Conservation (phyloP, 2,329 filamentous ascomycete species). For the Alternaria solani region DNA sequence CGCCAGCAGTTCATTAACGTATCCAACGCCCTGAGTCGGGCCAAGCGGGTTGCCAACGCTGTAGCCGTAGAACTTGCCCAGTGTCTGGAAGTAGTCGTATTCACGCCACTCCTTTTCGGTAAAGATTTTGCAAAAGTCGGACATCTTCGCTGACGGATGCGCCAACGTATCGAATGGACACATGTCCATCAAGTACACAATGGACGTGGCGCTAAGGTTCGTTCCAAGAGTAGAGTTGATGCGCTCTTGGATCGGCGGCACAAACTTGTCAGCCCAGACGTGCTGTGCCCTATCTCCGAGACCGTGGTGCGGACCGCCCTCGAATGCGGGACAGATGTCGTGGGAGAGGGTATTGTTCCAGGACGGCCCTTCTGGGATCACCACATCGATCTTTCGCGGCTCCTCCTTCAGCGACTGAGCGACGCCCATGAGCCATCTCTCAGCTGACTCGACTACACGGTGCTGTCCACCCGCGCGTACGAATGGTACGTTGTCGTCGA, state of each 20-base stretch:
- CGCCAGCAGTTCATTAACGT: constrained; percentile 85
- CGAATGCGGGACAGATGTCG: constrained; percentile 74
- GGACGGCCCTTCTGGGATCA: constrained; percentile 71
- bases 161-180: constrained; percentile 86
- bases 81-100: constrained; percentile 81
- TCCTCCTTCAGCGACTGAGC: constrained; percentile 62
- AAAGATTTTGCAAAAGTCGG: constrained; percentile 80
- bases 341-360: constrained; percentile 86
- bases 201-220: constrained; percentile 68
- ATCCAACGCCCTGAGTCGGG: constrained; percentile 86
- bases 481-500: constrained; percentile 68
- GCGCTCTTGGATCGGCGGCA: constrained; percentile 71
- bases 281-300: constrained; percentile 59
- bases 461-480: constrained; percentile 73
- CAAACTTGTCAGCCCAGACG: constrained; percentile 71
- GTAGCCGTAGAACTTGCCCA: constrained; percentile 87
- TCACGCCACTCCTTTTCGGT: constrained; percentile 73
- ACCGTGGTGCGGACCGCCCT: constrained; percentile 62
- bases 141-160: constrained; percentile 61
- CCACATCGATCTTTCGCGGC: constrained; percentile 57
- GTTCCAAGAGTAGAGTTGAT: constrained; percentile 75
- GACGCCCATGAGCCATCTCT: constrained; percentile 79
- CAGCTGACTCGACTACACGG: constrained; percentile 76
- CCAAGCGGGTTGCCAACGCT: constrained; percentile 79
- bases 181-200: constrained; percentile 82